Conservation (phyloP, 148 eudicot species). For the Suaeda aralocaspica region DNA sequence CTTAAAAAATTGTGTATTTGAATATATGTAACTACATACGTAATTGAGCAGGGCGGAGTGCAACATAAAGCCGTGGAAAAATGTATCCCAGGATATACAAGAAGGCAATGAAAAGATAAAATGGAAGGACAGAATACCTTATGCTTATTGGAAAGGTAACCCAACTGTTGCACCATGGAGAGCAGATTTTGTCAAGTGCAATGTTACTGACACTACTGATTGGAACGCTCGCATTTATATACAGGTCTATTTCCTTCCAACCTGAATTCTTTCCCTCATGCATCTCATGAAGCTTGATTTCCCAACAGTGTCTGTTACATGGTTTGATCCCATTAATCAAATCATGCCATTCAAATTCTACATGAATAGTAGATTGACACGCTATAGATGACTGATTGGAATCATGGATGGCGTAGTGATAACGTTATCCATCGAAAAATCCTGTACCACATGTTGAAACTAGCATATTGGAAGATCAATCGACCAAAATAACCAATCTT, state of each 20-base stretch:
- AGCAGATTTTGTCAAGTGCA: constrained; percentile 45
- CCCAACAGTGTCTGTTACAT: too few species aligned
- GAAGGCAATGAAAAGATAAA: constrained; percentile 42
- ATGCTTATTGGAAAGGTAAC: constrained; percentile 61
- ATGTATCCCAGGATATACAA: constrained; percentile 33
- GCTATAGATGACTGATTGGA: too few species aligned
- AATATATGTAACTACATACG: background rate
- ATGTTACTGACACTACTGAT: constrained; percentile 29
- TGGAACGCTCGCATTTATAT: constrained; percentile 48
- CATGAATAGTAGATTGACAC: too few species aligned
- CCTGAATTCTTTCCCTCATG: background rate
- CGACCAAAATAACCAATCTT: too few species aligned
- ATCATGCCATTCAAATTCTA: too few species aligned
- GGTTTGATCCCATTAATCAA: too few species aligned
- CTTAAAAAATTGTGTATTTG: background rate
- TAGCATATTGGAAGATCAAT: too few species aligned
- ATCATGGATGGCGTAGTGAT: too few species aligned
- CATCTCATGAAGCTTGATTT: background rate
- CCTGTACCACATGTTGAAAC: too few species aligned
- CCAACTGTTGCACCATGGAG: constrained; percentile 41
- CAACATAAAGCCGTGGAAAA: constrained; percentile 51
- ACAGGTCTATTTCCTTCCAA: constrained; percentile 28
- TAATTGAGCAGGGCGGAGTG: constrained; percentile 42
- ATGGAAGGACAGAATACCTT: constrained; percentile 57
- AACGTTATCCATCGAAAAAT: too few species aligned